Percentiles rank a stretch among this genome's conserved stretches.
Conservation (phyloP, 192 early-diverging fungal genomes). For the Coemansia sp. region DNA sequence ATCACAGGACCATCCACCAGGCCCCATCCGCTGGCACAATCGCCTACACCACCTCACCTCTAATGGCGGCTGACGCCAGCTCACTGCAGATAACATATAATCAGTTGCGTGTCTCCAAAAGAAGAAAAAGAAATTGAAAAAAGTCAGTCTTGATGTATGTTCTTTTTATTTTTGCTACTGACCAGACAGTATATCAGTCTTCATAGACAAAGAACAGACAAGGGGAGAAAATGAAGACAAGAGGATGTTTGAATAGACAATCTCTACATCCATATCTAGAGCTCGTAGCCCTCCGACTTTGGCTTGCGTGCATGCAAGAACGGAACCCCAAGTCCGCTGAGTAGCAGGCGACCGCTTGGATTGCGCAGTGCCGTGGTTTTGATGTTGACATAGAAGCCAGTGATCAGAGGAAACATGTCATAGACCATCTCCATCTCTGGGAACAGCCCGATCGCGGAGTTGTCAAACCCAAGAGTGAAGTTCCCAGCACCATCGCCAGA, state of each 20-base stretch:
- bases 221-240: not conserved
- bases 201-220: not conserved
- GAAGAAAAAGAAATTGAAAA: no score
- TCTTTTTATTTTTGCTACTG: no score
- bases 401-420: slow-evolving; percentile 89
- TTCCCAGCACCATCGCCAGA: slow-evolving; percentile 81
- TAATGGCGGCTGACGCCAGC: no score
- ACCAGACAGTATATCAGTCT: no score
- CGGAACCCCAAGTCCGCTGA: slow-evolving; percentile 90
- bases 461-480: slow-evolving; percentile 82
- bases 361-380: slow-evolving; percentile 80
- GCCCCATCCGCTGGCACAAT: not conserved
- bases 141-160: no score
- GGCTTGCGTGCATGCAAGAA: slow-evolving; percentile 60
- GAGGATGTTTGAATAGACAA: not conserved
- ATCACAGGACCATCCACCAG: not conserved
- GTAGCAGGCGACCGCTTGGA: slow-evolving; percentile 72
- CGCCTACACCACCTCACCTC: not conserved
- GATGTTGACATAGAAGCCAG: slow-evolving; percentile 84
- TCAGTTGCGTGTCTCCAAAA: no score
- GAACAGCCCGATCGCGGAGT: slow-evolving; percentile 83
- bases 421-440: slow-evolving; percentile 97
- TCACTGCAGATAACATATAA: no score
- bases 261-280: slow-evolving; percentile 6
- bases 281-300: slow-evolving; percentile 17